Evolutionary conservation across 768 basidiomycete species (phyloP).

Genomic region (Inosperma sp.): DNA sequence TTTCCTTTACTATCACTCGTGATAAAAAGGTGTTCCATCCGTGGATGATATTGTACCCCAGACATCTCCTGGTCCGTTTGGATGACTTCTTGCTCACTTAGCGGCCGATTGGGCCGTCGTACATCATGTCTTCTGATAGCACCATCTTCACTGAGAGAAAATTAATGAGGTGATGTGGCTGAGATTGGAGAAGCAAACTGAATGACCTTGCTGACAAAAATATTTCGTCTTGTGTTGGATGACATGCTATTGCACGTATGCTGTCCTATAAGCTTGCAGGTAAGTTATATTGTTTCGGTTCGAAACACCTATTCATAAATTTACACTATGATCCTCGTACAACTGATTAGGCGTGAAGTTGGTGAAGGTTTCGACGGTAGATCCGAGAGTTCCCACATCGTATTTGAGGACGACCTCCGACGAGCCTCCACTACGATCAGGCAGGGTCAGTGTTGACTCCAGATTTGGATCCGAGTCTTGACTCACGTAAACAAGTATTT

Average conservation of each 20-base stretch:
- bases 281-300: too few species aligned
- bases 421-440: conserved; percentile 46
- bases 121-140: conserved; percentile 59
- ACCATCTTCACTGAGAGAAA: conserved; percentile 59
- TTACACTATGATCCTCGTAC: conserved; percentile 22
- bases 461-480: conserved; percentile 1
- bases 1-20: conserved; percentile 56
- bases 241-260: conserved; percentile 60
- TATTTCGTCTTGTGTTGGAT: conserved; percentile 62
- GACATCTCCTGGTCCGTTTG: conserved; percentile 56
- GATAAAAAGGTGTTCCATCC: conserved; percentile 62
- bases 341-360: conserved; percentile 16
- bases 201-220: conserved; percentile 65
- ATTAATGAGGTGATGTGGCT: conserved; percentile 9
- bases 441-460: neutral
- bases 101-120: conserved; percentile 29
- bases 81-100: conserved; percentile 47
- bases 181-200: conserved; percentile 10
- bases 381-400: conserved; percentile 41
- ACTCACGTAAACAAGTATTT: conserved; percentile 61
- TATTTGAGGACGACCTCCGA: conserved; percentile 50
- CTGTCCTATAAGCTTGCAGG: conserved; percentile 43
- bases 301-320: too few species aligned
- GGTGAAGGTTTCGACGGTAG: conserved; percentile 20
- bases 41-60: conserved; percentile 63